These are phyloP conservation scores for Amphicarpaea edgeworthii DNA, from an alignment of 306 rosid species.

Conservation along the genomic window DNA sequence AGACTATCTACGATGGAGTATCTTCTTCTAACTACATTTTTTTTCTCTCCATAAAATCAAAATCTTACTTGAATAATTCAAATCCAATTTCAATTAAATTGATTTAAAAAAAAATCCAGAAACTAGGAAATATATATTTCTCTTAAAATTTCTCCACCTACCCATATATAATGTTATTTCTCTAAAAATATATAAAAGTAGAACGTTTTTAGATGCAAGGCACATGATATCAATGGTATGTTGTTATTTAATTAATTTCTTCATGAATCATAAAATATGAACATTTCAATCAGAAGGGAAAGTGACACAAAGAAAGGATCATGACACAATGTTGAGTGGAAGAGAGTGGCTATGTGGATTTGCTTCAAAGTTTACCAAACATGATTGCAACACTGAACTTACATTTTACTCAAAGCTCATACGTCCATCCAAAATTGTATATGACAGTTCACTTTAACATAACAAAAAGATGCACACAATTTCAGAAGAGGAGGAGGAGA, in stretches of 20 bases:
- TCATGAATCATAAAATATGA: neutral
- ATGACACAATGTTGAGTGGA: conserved; percentile 41
- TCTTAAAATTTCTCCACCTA: neutral
- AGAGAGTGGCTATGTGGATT: conserved; percentile 42
- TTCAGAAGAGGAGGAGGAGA: conserved; percentile 35
- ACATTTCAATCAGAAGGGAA: conserved; percentile 36
- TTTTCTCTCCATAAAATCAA: too few relatives aligned
- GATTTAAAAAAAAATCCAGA: neutral
- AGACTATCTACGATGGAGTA: too few relatives aligned
- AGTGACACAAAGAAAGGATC: conserved; percentile 12
- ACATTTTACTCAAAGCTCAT: conserved; percentile 62
- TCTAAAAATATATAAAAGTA: neutral
- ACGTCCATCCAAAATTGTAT: conserved; percentile 39
- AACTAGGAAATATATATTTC: neutral
- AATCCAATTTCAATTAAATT: too few relatives aligned
- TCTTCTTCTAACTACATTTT: too few relatives aligned
- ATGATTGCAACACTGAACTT: conserved; percentile 71
- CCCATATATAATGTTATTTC: neutral
- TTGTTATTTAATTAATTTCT: neutral
- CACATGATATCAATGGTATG: neutral
- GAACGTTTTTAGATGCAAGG: neutral
- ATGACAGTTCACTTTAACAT: conserved; percentile 40
- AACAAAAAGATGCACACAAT: conserved; percentile 30
- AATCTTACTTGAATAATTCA: too few relatives aligned
- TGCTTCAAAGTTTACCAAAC: conserved; percentile 72